Percentiles rank a stretch among this genome's conserved stretches.
Conservation (phyloP, 495 filamentous ascomycete species). For the Niebla homalea region DNA sequence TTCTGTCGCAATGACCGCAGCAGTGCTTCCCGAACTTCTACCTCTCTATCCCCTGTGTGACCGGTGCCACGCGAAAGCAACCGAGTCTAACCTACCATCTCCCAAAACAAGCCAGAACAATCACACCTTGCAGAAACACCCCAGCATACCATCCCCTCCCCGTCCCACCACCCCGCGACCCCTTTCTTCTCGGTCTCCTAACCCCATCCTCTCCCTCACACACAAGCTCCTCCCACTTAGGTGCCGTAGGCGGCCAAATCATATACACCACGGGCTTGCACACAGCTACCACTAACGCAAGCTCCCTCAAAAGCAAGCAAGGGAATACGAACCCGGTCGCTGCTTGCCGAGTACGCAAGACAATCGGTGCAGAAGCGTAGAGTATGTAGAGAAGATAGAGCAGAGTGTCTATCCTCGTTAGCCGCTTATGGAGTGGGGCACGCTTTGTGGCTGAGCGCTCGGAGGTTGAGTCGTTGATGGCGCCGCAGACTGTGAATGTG, state of each 20-base stretch:
- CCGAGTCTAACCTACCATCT: not conserved
- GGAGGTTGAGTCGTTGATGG: not conserved
- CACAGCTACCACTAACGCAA: not conserved
- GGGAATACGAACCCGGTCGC: not conserved
- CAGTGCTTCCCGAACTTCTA: too few species aligned
- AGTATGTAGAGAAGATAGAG: conserved; percentile 2
- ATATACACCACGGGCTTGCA: not conserved
- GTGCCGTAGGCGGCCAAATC: not conserved
- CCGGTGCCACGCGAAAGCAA: too few species aligned
- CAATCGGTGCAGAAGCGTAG: conserved; percentile 3
- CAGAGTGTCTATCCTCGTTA: not conserved
- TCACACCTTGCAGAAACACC: not conserved
- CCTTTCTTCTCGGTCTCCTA: not conserved
- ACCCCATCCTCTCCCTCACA: not conserved
- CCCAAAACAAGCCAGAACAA: not conserved
- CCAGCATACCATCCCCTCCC: not conserved
- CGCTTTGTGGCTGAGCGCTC: conserved; percentile 4
- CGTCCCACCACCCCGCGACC: not conserved
- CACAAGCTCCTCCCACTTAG: not conserved
- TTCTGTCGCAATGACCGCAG: too few species aligned
- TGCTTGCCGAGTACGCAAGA: not conserved
- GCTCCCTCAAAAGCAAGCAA: not conserved
- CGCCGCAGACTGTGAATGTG: conserved; percentile 6
- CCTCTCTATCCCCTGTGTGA: too few species aligned
- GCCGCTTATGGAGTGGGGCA: not conserved